phyloP scores from a whole-genome alignment of 805 yeast species.

The Yamadazyma kitorensis region DNA sequence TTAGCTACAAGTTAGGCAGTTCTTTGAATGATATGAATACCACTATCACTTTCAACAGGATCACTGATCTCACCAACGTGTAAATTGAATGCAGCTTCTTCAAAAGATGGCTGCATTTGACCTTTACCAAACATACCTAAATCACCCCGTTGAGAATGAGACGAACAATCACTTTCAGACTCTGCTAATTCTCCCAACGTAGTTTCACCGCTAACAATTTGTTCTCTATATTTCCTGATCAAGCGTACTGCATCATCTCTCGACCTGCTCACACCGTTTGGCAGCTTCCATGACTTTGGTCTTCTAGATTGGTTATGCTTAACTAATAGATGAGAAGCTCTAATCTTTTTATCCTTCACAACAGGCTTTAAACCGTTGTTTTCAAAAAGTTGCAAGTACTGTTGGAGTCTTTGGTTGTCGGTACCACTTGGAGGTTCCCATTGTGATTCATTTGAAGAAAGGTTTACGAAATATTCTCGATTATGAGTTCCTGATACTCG shows the following conservation, averaged over 20 bases:
- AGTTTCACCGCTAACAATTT: slow-evolving; percentile 61
- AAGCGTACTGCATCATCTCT: slow-evolving; percentile 81
- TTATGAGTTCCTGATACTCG: slow-evolving; percentile 75
- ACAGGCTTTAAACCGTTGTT: slow-evolving; percentile 45
- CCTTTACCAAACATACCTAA: slow-evolving; percentile 86
- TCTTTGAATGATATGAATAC: slow-evolving; percentile 85
- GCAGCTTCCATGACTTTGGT: slow-evolving; percentile 87
- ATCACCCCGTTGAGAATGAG: slow-evolving; percentile 87
- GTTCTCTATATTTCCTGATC: slow-evolving; percentile 53
- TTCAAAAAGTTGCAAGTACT: slow-evolving; percentile 47
- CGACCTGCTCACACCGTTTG: slow-evolving; percentile 66
- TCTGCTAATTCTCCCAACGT: slow-evolving; percentile 70
- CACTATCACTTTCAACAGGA: slow-evolving; percentile 85
- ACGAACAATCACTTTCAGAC: slow-evolving; percentile 85
- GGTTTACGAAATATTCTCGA: slow-evolving; percentile 79
- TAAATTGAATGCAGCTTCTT: slow-evolving; percentile 77
- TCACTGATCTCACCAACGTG: slow-evolving; percentile 81
- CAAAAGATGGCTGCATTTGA: slow-evolving; percentile 94
- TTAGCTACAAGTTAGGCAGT: slow-evolving; percentile 58
- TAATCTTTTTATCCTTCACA: slow-evolving; percentile 53
- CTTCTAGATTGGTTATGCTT: slow-evolving; percentile 83
- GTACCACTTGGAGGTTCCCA: slow-evolving; percentile 94
- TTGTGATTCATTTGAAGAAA: slow-evolving; percentile 64
- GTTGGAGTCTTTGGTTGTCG: slow-evolving; percentile 54
- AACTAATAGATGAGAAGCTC: slow-evolving; percentile 77